Evolutionary conservation across 345 rosid species (phyloP), one percentile per base, ranked within the genome.

Genomic region (Pugionium dolabratum): DNA sequence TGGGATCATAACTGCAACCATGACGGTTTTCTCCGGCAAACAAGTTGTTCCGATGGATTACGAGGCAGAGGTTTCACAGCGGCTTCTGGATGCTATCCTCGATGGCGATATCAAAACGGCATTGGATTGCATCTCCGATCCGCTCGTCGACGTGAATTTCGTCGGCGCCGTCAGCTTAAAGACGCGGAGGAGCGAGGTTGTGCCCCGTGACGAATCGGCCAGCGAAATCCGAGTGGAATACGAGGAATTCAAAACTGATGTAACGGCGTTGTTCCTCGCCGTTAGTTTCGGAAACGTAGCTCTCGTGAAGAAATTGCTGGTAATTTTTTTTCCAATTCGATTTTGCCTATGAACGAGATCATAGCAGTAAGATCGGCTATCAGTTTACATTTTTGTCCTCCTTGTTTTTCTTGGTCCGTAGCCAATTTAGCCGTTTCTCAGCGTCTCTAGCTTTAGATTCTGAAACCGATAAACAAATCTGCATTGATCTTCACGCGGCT

Each of bases 21-120:
- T 90, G 97, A 85, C 91, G 64, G 88, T 88, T 52, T 90, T 90
- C 82, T 81, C 91, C 68, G 88, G 84, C 47, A 82, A 71, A 81
- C 97, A 94, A 84, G 90, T 90, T 57, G 96, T 94, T 40, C 99
- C 97, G 45, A 79, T 94, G 37, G 88, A 88, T 77, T 90, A 80
- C 84, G 95, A 85, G 78, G 85, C 80, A 1, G 99, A 86, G 67
- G 86, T 80, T 0, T 94, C 97, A 7, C 97, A 87, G 76, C 86
- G 88, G 25, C 96, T 94, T 6, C 86, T 94, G 5, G 91, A 94
- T 32, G 84, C 96, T 5, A 63, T 83, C 51, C 84, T 87, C 29
- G 43, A 82, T 66, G 84, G 91, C 4, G 99, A 90, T 78, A 64
- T 80, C 62, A 79, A 55, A 58, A 79, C 91, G 35, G 88, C 85